Evolutionary conservation across 805 yeast genomes (phyloP).

Genomic region (Ogataea saltuana): DNA sequence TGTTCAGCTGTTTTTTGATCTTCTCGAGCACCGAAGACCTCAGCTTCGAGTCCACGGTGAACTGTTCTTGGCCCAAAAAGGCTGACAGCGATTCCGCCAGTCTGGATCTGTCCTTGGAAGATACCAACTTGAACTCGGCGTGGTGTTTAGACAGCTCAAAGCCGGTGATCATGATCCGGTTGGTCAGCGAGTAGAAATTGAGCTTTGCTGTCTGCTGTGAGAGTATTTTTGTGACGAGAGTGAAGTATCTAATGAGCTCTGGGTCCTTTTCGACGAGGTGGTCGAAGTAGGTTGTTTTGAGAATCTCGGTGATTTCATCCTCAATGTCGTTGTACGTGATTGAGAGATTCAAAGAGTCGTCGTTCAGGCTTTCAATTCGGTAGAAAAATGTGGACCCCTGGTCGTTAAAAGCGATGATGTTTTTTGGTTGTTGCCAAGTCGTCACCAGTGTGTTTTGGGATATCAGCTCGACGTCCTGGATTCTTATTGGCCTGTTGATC

Average conservation of each 20-base stretch:
- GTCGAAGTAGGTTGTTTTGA: constrained; percentile 25
- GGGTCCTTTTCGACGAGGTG: constrained; percentile 9
- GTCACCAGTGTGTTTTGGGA: constrained; percentile 24
- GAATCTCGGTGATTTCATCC: constrained; percentile 42
- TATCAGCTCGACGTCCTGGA: constrained; percentile 41
- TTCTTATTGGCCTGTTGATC: constrained; percentile 51
- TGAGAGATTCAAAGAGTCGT: constrained; percentile 43
- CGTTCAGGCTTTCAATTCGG: constrained; percentile 40
- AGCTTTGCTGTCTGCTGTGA: constrained; percentile 25
- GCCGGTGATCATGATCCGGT: constrained; percentile 18
- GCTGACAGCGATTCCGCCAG: constrained; percentile 14
- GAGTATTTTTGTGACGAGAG: constrained; percentile 26
- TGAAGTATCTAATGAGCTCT: constrained; percentile 24
- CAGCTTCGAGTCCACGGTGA: constrained; percentile 6
- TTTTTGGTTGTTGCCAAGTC: constrained; percentile 36
- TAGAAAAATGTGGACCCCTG: constrained; percentile 68
- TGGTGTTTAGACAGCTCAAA: constrained; percentile 14
- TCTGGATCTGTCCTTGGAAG: constrained; percentile 12
- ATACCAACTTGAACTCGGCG: constrained; percentile 14
- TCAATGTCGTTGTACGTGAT: constrained; percentile 48
- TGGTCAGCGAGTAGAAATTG: constrained; percentile 32
- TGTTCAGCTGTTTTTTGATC: constrained; percentile 30
- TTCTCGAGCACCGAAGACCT: constrained; percentile 5
- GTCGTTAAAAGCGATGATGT: constrained; percentile 60
- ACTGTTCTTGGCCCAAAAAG: constrained; percentile 16